Percentiles rank a stretch among this genome's conserved stretches.
These are phyloP conservation scores for Colletotrichum lindemuthianum DNA, from an alignment of 2,329 filamentous ascomycete genomes.

Conservation along the genomic window DNA sequence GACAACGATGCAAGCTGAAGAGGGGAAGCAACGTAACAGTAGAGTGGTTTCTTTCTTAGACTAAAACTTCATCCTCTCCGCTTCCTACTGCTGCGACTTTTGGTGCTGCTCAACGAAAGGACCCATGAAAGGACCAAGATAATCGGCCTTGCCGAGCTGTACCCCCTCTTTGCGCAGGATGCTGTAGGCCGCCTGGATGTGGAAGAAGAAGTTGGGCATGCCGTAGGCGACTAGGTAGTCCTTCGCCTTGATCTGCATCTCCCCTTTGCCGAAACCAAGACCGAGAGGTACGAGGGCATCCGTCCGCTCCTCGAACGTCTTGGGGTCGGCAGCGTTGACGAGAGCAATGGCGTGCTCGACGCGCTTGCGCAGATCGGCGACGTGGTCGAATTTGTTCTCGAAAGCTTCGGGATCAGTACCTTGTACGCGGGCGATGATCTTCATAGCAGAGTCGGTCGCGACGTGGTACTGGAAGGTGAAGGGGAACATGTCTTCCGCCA, in stretches of 20 bases:
- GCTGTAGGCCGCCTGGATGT: conserved; percentile 64
- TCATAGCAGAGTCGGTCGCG: conserved; percentile 43
- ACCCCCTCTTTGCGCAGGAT: conserved; percentile 67
- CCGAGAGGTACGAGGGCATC: conserved; percentile 40
- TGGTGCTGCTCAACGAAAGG: conserved; percentile 26
- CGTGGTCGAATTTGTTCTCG: conserved; percentile 43
- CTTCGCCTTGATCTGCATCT: conserved; percentile 43
- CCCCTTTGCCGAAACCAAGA: conserved; percentile 39
- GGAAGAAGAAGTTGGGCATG: conserved; percentile 71
- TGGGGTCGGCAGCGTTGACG: conserved; percentile 44
- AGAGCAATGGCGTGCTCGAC: conserved; percentile 43
- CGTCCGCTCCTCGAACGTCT: conserved; percentile 38
- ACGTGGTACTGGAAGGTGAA: conserved; percentile 53
- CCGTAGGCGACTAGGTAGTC: conserved; percentile 55
- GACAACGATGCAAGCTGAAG: no score
- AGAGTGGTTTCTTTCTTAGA: no score
- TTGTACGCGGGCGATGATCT: conserved; percentile 46
- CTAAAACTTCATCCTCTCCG: not conserved
- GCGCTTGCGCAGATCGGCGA: conserved; percentile 48
- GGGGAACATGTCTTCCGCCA: conserved; percentile 55
- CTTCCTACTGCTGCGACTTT: conserved; percentile 23
- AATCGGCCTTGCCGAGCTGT: conserved; percentile 67
- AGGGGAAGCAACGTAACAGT: no score
- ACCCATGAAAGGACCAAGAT: conserved; percentile 43
- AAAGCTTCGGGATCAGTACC: conserved; percentile 43